phyloP scores from a whole-genome alignment of 2,329 filamentous ascomycete genomes.

The Pseudocercospora musae region DNA sequence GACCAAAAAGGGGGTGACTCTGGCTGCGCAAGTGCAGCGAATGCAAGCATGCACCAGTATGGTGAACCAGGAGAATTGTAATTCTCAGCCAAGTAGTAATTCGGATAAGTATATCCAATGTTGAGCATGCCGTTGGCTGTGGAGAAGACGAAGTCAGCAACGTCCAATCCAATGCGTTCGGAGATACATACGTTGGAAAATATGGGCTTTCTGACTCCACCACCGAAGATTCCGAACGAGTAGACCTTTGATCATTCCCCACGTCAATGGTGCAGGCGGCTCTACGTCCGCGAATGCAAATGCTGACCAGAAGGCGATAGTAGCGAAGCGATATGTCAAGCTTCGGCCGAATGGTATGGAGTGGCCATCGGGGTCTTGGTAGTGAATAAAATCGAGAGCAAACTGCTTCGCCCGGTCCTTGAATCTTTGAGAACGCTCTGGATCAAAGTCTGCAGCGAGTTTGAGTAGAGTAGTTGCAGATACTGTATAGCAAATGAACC shows the following conservation, averaged over 20 bases:
- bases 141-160: background rate
- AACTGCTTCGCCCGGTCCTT: slow-evolving; percentile 63
- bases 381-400: slow-evolving; percentile 70
- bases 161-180: background rate
- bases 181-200: slow-evolving; percentile 55
- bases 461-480: slow-evolving; percentile 74
- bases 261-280: slow-evolving; percentile 67
- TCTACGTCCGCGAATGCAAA: slow-evolving; percentile 73
- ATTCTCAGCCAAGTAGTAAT: slow-evolving; percentile 79
- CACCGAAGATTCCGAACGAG: slow-evolving; percentile 71
- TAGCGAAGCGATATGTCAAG: slow-evolving; percentile 78
- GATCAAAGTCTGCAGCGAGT: slow-evolving; percentile 63
- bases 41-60: slow-evolving; percentile 78
- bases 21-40: slow-evolving; percentile 69
- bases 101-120: slow-evolving; percentile 74
- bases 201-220: slow-evolving; percentile 73
- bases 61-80: slow-evolving; percentile 72
- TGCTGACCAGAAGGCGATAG: slow-evolving; percentile 80
- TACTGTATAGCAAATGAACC: slow-evolving; percentile 81
- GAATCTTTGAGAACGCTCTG: slow-evolving; percentile 65
- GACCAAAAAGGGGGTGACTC: slow-evolving; percentile 73
- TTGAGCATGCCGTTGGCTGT: slow-evolving; percentile 66
- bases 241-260: slow-evolving; percentile 76
- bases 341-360: slow-evolving; percentile 75
- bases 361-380: slow-evolving; percentile 68